Evolutionary conservation across 2,329 filamentous ascomycete genomes (phyloP).

Genomic region (Epichloe sibirici): DNA sequence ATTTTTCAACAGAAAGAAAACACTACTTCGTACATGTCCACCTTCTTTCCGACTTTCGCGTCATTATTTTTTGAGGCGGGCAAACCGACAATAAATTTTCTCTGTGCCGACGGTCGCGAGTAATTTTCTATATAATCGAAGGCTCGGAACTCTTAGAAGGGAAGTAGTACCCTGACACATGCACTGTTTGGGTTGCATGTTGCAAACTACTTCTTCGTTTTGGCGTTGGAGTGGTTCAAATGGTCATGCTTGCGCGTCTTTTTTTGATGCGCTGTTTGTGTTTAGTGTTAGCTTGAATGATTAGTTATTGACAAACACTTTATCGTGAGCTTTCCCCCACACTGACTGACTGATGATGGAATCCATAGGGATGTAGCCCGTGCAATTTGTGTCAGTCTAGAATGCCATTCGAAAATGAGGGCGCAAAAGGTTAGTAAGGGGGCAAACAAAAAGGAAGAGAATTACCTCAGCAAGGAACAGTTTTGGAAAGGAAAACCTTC

Average conservation of each 20-base stretch:
- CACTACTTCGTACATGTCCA: not conserved
- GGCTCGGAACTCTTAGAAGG: not conserved
- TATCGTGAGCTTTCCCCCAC: too few relatives aligned
- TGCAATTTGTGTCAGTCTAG: too few relatives aligned
- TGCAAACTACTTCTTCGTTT: not conserved
- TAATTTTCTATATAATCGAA: not conserved
- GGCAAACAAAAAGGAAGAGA: too few relatives aligned
- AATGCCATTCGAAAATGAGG: not conserved
- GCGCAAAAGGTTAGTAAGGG: too few relatives aligned
- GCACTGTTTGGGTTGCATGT: not conserved
- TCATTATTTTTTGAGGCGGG: not conserved
- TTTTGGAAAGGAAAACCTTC: too few relatives aligned
- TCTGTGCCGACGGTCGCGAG: not conserved
- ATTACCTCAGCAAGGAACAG: too few relatives aligned
- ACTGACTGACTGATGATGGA: not conserved
- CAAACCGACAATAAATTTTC: not conserved
- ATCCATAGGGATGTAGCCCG: not conserved
- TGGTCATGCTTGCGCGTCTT: not conserved
- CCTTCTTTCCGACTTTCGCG: not conserved
- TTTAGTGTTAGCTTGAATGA: not conserved
- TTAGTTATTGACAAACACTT: not conserved
- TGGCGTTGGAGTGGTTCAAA: not conserved
- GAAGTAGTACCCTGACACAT: too few relatives aligned
- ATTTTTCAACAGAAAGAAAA: not conserved
- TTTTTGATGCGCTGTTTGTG: not conserved